Evolutionary conservation across 2,329 filamentous ascomycete species (phyloP), one percentile per base, ranked within the genome.

Genomic region (Berkeleyomyces rouxiae): DNA sequence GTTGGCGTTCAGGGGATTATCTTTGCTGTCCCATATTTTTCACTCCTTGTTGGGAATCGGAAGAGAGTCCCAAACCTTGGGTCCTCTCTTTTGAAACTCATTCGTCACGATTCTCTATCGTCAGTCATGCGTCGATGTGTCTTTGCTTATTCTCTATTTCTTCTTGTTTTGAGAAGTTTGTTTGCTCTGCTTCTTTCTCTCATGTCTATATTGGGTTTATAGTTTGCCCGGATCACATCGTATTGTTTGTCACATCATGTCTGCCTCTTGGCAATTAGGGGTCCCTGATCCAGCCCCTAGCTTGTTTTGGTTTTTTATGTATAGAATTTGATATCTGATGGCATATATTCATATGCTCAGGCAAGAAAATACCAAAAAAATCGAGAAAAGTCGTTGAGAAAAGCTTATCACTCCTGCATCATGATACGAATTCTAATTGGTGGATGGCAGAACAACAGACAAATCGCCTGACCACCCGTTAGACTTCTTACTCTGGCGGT

Each of bases 261-360:
- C 62, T 64, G 62, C 62, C 62, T 64, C 42, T 64, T 57, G 62
- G 62, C 62, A 64, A 61, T 51, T 57, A 57, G 62, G 62, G 51
- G 11, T 16, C 51, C 16, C 62, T 57, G 62, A 61, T 64, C 62
- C 62, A 64, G 62, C 51, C 51, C 58, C 61, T 31, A n/a, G 42
- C 40, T 53, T 64, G 58, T 61, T 58, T 57, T 64, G 51, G 23
- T 49, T 58, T 61, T 61, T 36, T 61, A 40, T 64, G 49, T 64
- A 64, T 64, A 64, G 62, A 64, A 64, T 47, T 42, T 44, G 33
- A 43, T 53, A 61, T 55, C 46, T 62, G 33, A 49, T 44, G 40
- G 31, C 61, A 62, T 46, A 59, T 62, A 37, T 47, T 62, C n/a
- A 58, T 58, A 55, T 59, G 53, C 37, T 40, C 4, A 31, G 37